Evolutionary conservation across 352 stramenopile species (phyloP), one percentile per base, ranked within the genome.

Genomic region (Pythium oligandrum): DNA sequence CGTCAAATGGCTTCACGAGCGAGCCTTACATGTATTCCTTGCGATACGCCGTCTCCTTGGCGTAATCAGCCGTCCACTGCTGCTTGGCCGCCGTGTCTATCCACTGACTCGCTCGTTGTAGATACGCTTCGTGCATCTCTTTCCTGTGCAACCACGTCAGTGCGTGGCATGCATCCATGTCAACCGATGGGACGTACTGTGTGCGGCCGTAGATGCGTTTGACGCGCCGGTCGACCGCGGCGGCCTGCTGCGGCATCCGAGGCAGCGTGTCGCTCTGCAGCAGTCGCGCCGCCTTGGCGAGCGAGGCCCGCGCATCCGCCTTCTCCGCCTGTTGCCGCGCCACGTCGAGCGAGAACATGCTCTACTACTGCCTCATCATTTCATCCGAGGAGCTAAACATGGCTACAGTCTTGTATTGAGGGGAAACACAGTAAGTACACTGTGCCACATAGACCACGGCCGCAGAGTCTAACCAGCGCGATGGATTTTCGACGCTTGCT

Each of bases 121-220:
- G 39, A 56, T 90, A 90, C 52, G 67, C 71, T 26, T 59, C 68
- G 61, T 86, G 72, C 76, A 90, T 90, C 59, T 86, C 76, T 43
- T 86, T 68, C 37, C 75, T 90, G 43, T 10, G 36, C 17, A n/a
- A 30, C 1, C 39, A 9, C 30, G 42, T 5, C 40, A 31, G 17
- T 26, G 17, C 17, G 17, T 26, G 17, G 17, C 17, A 26, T 26
- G 17, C 17, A 26, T 26, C 17, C 17, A 26, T 26, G 17, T 26
- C 17, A 26, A 26, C 17, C 17, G 17, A 26, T 26, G 17, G 17
- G 17, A 62, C 55, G 49, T 31, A 63, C 57, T 63, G 43, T 10
- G 57, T 58, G 11, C 45, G 43, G 3, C 57, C 57, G 45, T 63
- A 63, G 37, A 63, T 31, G 33, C 44, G 47, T 37, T 63, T 63